Evolutionary conservation across 306 rosid species (phyloP), one percentile per base, ranked within the genome.

Genomic region (Dalbergia oliveri): DNA sequence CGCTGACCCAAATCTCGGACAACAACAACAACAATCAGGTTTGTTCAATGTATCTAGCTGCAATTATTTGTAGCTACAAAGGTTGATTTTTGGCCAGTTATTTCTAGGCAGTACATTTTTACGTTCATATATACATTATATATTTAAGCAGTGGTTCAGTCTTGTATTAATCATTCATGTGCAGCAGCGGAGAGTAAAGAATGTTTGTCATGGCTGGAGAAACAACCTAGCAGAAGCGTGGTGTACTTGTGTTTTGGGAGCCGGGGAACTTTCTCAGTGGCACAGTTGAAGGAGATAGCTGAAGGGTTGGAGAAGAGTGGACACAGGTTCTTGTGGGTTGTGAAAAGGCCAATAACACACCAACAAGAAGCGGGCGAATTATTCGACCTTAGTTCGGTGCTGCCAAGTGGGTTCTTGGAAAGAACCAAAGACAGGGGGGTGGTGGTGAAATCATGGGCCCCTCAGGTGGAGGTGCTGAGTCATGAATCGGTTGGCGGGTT

Each of bases 221-320:
- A 73, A 31, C 87, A 79, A 73, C 81, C 77, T 0, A 73, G 63
- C 5, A 73, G 51, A 73, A 83, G 84, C 11, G 87, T 83, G 5
- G 72, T 83, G 68, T 83, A 57, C 56, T 33, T 83, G 0, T 83
- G 87, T 67, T 83, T 83, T 1, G 87, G 87, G 73, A 83, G 87
- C 47, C 76, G 86, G 9, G 86, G 86, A 59, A 8, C 73, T 1
- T 83, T 83, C 77, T 49, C 83, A 0, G 66, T 83, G 26, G 10
- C 83, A 1, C 83, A 83, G 11, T 8, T 83, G 45, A 73, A 53
- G 8, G 86, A 83, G 9, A 83, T 83, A n/a, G 83, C 86, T 0
- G 35, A 16, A 5, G 86, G 83, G 60, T 66, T 83, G 23, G 86
- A 83, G 68, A 73, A 10, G 8, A 83, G 80, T 66, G 83, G 72